Percentiles rank a stretch among this genome's conserved stretches.
Conservation (phyloP, 2,329 filamentous ascomycete species). For the Ramichloridium luteum region DNA sequence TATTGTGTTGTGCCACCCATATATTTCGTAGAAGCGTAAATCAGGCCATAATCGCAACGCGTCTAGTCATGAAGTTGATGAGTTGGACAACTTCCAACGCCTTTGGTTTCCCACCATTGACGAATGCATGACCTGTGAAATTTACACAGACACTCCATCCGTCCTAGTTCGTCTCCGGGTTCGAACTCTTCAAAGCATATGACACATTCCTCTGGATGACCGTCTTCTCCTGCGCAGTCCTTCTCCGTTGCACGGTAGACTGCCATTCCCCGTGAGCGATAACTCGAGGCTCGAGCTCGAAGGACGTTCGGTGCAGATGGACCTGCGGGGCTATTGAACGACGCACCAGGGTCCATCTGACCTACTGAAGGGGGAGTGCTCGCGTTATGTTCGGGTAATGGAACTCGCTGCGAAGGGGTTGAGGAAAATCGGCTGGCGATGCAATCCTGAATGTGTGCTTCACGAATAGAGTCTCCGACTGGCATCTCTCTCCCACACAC, state of each 20-base stretch:
- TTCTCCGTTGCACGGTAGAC: slow-evolving; percentile 50
- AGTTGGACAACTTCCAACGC: slow-evolving; percentile 47
- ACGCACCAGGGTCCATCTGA: too few relatives aligned
- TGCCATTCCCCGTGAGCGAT: slow-evolving; percentile 32
- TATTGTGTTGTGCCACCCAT: too few relatives aligned
- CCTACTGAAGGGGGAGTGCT: slow-evolving; percentile 5
- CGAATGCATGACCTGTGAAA: slow-evolving; percentile 50
- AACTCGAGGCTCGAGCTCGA: slow-evolving; percentile 10
- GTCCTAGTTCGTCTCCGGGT: slow-evolving; percentile 45
- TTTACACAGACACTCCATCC: slow-evolving; percentile 52
- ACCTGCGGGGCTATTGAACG: slow-evolving; percentile 1
- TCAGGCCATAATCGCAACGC: neutral
- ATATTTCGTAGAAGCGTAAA: neutral
- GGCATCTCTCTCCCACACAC: slow-evolving; percentile 64
- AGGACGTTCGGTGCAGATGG: slow-evolving; percentile 4
- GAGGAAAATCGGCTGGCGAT: slow-evolving; percentile 18
- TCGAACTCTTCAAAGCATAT: slow-evolving; percentile 56
- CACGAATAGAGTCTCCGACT: slow-evolving; percentile 33
- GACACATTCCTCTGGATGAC: slow-evolving; percentile 43
- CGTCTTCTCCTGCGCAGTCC: slow-evolving; percentile 44
- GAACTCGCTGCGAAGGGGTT: slow-evolving; percentile 6
- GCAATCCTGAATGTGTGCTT: slow-evolving; percentile 31
- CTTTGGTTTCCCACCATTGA: slow-evolving; percentile 46
- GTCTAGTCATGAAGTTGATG: slow-evolving; percentile 37
- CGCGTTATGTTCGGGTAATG: slow-evolving; percentile 10